These are phyloP conservation scores for Verticillium tricorpus DNA, from an alignment of 2,329 filamentous ascomycete species.

Conservation along the genomic window DNA sequence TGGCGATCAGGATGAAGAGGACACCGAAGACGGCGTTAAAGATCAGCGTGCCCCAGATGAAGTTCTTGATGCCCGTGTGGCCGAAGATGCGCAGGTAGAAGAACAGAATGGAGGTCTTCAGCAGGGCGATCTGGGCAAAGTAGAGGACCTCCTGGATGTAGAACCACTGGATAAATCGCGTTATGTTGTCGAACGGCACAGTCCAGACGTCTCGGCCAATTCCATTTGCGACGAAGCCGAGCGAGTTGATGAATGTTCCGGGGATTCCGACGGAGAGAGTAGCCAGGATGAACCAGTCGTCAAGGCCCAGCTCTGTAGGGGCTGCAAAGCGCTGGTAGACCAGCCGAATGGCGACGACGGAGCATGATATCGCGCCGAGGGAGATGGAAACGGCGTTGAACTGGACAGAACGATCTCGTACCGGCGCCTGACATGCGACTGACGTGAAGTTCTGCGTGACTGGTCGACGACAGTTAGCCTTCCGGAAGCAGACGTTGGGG, in stretches of 20 bases:
- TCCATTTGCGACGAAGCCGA: constrained; percentile 32
- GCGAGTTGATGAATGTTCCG: constrained; percentile 23
- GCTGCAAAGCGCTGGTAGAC: constrained; percentile 27
- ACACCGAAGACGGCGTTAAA: constrained; percentile 34
- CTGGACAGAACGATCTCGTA: constrained; percentile 25
- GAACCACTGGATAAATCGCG: constrained; percentile 36
- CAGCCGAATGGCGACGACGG: constrained; percentile 38
- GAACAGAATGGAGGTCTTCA: constrained; percentile 47
- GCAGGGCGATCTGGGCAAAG: constrained; percentile 38
- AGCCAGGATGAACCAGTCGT: constrained; percentile 31
- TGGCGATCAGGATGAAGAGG: constrained; percentile 34
- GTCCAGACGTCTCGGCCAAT: constrained; percentile 50
- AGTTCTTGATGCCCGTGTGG: constrained; percentile 24
- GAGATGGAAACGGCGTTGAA: constrained; percentile 27
- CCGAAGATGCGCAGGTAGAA: constrained; percentile 55
- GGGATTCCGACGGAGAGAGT: constrained; percentile 23
- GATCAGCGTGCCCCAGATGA: constrained; percentile 37
- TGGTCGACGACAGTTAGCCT: constrained; percentile 3
- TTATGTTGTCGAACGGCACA: constrained; percentile 33
- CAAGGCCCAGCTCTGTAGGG: constrained; percentile 29
- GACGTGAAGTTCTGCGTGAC: constrained; percentile 15
- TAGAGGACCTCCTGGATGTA: constrained; percentile 40
- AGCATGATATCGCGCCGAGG: constrained; percentile 28
- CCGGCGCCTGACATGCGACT: constrained; percentile 20
- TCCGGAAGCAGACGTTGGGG: background rate